Evolutionary conservation across 2,329 filamentous ascomycete species (phyloP).

Genomic region (Colletotrichum sansevieriae): DNA sequence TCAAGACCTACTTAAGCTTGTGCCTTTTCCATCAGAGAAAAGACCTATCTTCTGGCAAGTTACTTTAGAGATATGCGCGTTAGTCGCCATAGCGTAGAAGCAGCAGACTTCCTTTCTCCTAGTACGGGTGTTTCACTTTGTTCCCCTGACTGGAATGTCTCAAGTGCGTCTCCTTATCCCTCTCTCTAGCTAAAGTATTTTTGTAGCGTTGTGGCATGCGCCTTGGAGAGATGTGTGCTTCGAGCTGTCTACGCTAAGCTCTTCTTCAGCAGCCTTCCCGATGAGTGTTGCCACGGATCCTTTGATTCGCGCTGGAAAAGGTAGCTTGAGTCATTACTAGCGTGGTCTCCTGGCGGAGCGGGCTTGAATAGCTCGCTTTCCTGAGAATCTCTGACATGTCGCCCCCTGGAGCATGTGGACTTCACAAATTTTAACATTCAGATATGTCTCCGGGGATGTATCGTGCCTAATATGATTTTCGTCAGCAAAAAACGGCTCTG

Average conservation of each 20-base stretch:
- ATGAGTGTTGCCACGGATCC: background rate
- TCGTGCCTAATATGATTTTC: background rate
- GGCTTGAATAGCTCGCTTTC: background rate
- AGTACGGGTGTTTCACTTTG: background rate
- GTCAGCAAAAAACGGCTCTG: background rate
- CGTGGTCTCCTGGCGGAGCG: background rate
- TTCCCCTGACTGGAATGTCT: background rate
- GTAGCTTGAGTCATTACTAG: background rate
- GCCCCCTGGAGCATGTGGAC: background rate
- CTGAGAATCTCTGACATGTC: background rate
- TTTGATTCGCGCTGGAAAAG: background rate
- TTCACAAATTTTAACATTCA: background rate
- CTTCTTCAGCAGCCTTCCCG: background rate
- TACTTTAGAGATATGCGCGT: background rate
- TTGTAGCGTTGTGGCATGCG: background rate
- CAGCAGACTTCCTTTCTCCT: background rate
- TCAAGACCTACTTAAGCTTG: background rate
- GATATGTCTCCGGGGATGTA: background rate
- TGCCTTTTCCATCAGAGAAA: background rate
- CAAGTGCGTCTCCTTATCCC: background rate
- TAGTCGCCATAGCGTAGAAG: background rate
- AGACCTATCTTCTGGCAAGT: background rate
- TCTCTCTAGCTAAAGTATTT: background rate
- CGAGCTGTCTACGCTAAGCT: background rate
- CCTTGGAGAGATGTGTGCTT: background rate